phyloP scores from a whole-genome alignment of 1,284 basidiomycete species.

The Ganoderma lingzhi region DNA sequence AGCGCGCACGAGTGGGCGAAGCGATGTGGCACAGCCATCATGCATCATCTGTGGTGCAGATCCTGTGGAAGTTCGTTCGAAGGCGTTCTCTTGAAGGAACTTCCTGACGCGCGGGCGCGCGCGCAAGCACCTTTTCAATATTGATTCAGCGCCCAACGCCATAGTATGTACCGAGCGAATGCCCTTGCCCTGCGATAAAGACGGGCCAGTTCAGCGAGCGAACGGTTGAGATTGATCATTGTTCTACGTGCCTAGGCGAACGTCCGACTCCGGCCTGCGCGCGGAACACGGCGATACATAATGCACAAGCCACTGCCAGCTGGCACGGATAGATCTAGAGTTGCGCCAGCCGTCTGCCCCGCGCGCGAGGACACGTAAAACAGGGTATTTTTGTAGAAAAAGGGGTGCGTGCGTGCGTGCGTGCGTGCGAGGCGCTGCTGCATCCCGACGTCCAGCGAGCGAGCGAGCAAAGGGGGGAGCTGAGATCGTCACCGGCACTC shows the following conservation, averaged over 20 bases:
- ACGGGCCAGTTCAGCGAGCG: neutral
- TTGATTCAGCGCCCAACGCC: neutral
- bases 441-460: neutral
- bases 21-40: neutral
- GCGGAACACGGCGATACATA: neutral
- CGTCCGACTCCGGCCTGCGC: neutral
- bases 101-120: neutral
- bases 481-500: neutral
- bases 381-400: neutral
- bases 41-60: neutral
- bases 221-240: neutral
- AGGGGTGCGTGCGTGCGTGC: neutral
- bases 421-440: too few relatives aligned
- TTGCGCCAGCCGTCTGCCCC: neutral
- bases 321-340: neutral
- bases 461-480: neutral
- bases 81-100: neutral
- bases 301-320: neutral
- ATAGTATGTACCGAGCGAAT: too few relatives aligned
- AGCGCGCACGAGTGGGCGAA: neutral
- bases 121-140: neutral
- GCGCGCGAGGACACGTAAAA: conserved; percentile 3
- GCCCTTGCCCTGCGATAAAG: neutral
- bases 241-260: neutral
- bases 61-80: neutral